Evolutionary conservation across 345 rosid genomes (phyloP).

Genomic region (Kernera saxatilis): DNA sequence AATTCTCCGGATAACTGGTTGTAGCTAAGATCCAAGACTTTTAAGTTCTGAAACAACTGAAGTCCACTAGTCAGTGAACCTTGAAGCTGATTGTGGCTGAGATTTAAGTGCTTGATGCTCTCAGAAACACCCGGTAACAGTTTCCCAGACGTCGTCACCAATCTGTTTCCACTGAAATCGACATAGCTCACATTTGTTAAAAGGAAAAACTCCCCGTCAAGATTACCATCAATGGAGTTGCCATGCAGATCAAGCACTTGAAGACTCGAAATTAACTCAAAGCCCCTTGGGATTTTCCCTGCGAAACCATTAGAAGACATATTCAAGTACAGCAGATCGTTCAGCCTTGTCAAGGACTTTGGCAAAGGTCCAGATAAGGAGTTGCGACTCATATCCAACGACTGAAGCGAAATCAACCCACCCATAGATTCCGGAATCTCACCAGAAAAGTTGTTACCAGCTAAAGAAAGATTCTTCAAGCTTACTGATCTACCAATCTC

Average conservation of each 20-base stretch:
- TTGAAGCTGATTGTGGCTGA: slow-evolving; percentile 79
- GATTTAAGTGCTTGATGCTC: slow-evolving; percentile 65
- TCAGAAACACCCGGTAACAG: slow-evolving; percentile 75
- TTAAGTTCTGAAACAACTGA: slow-evolving; percentile 65
- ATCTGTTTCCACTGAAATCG: slow-evolving; percentile 74
- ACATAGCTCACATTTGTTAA: slow-evolving; percentile 70
- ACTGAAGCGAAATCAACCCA: slow-evolving; percentile 62
- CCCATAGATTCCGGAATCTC: slow-evolving; percentile 63
- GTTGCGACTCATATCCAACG: slow-evolving; percentile 82
- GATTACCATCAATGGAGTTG: slow-evolving; percentile 67
- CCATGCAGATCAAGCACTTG: slow-evolving; percentile 82
- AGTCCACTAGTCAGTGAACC: slow-evolving; percentile 74
- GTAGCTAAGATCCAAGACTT: slow-evolving; percentile 88
- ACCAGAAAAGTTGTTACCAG: slow-evolving; percentile 93
- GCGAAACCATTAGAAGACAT: slow-evolving; percentile 66
- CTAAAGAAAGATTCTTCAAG: slow-evolving; percentile 67
- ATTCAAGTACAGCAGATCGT: slow-evolving; percentile 56
- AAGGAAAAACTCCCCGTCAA: slow-evolving; percentile 78
- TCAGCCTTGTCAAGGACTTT: slow-evolving; percentile 51
- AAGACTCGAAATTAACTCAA: slow-evolving; percentile 57
- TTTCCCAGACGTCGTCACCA: slow-evolving; percentile 53
- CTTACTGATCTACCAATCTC: slow-evolving; percentile 63
- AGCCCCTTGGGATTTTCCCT: slow-evolving; percentile 66
- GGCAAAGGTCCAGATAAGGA: slow-evolving; percentile 77
- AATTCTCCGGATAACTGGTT: slow-evolving; percentile 87